Evolutionary conservation across 495 filamentous ascomycete genomes (phyloP), one percentile per base, ranked within the genome.

Genomic region (Tuber brumale): DNA sequence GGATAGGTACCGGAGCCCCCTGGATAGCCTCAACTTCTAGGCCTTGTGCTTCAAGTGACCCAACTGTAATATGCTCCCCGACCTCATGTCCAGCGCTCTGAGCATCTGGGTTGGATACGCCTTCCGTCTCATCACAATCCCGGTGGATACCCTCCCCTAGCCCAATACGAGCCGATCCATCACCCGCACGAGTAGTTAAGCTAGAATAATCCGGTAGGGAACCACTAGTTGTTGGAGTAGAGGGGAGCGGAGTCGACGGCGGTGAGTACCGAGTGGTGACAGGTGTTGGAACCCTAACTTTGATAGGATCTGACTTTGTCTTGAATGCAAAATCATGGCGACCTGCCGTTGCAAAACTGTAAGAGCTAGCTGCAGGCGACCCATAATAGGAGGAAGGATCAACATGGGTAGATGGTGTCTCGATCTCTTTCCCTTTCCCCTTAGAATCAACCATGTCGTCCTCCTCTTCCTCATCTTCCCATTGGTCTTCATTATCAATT

Each of bases 401-500:
- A 31, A 31, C 27, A 35, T 35, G 57, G 27, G 57, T 12, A 66
- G 57, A 66, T 31, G 57, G 1, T 66, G 3, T 31, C 44, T 79
- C 46, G 19, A 77, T 78, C 7, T 80, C 81, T 48, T 82, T 86
- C 19, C 81, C 83, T 77, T 87, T 87, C 19, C 83, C 84, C 76
- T 86, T 86, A 70, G 83, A 76, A 37, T 48, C 44, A 12, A 83
- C 71, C 21, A 46, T 43, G 10, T 72, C 76, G 44, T 72, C 80
- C 6, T 74, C 80, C 70, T 81, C 77, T 12, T 77, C 80, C 37
- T 85, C 83, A 35, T 86, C 85, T 27, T 82, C 75, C 72, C 71
- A 78, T 70, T 75, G n/a, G 41, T 72, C 73, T 0, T 70, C 74
- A 43, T 72, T 44, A n/a, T 74, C 72, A 1, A 71, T 61, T 21